These are phyloP conservation scores for Xylaria sp. DNA, from an alignment of 2,329 filamentous ascomycete species.

Conservation along the genomic window DNA sequence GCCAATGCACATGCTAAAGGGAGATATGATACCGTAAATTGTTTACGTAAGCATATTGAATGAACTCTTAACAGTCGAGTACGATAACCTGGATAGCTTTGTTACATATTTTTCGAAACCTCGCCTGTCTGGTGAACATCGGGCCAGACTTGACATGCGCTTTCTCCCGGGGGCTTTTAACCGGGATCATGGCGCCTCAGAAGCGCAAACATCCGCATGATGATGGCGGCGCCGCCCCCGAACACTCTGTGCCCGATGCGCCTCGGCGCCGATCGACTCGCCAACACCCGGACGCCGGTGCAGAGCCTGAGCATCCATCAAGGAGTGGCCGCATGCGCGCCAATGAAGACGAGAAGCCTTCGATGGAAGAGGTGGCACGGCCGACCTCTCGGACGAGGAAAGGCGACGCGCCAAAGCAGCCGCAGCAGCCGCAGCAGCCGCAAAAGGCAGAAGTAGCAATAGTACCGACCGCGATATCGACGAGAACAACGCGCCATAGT, in stretches of 20 bases:
- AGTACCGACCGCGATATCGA: constrained; percentile 27
- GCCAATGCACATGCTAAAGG: background rate
- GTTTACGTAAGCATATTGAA: constrained; percentile 39
- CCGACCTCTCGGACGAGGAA: constrained; percentile 19
- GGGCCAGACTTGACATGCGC: background rate
- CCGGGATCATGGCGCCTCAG: constrained; percentile 44
- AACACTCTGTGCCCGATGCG: constrained; percentile 21
- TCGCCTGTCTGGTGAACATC: background rate
- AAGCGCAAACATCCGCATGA: constrained; percentile 50
- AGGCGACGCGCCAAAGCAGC: constrained; percentile 35
- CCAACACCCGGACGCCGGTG: constrained; percentile 38
- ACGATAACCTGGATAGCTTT: background rate
- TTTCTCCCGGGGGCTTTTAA: background rate
- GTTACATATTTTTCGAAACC: background rate
- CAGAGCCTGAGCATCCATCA: constrained; percentile 41
- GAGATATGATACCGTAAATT: background rate
- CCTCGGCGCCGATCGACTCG: constrained; percentile 47
- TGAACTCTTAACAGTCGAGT: background rate
- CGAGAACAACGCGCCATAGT: constrained; percentile 37
- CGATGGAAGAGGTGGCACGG: constrained; percentile 13
- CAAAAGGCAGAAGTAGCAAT: constrained; percentile 1
- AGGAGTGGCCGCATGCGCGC: constrained; percentile 47
- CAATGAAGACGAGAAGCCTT: constrained; percentile 26
- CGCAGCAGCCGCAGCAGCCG: constrained; percentile 1
- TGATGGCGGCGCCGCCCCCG: constrained; percentile 34